A percentile compares a stretch with the other conserved stretches of the same genome.
These are phyloP conservation scores for Picochlorum costavermella DNA, from an alignment of 139 green algal species.

Conservation along the genomic window DNA sequence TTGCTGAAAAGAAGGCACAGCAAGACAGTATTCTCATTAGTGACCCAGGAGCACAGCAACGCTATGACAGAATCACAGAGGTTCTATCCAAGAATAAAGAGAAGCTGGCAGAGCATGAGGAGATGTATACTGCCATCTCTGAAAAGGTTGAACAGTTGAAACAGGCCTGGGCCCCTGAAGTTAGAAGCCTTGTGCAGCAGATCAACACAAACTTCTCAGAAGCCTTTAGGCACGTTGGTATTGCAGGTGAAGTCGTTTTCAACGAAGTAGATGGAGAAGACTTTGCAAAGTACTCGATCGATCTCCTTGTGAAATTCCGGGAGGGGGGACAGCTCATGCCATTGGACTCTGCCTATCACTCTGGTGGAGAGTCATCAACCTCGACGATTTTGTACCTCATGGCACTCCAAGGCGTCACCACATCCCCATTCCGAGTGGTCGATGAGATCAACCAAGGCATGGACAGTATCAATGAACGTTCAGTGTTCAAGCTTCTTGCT, in stretches of 20 bases:
- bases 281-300: slow-evolving; percentile 64
- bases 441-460: slow-evolving; percentile 99
- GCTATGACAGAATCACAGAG: slow-evolving; percentile 28
- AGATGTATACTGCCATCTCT: slow-evolving; percentile 5
- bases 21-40: slow-evolving; percentile 51
- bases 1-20: slow-evolving; percentile 18
- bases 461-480: slow-evolving; percentile 92
- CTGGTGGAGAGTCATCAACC: slow-evolving; percentile 88
- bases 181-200: slow-evolving; percentile 52
- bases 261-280: slow-evolving; percentile 42
- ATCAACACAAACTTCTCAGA: slow-evolving; percentile 70
- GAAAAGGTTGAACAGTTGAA: slow-evolving; percentile 30
- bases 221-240: slow-evolving; percentile 71
- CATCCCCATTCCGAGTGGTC: slow-evolving; percentile 91
- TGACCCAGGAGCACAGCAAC: slow-evolving; percentile 61
- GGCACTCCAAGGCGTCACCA: slow-evolving; percentile 79
- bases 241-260: slow-evolving; percentile 69
- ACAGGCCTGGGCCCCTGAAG: slow-evolving; percentile 67
- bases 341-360: slow-evolving; percentile 74
- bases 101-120: slow-evolving; percentile 12
- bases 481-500: slow-evolving; percentile 84
- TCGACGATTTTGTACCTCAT: slow-evolving; percentile 98
- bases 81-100: not conserved
- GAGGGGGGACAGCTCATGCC: slow-evolving; percentile 64
- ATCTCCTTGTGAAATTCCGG: slow-evolving; percentile 74